Base-by-base conservation (phyloP, 2,329 filamentous ascomycete genomes). In the Aspergillus pseudotamarii region DNA sequence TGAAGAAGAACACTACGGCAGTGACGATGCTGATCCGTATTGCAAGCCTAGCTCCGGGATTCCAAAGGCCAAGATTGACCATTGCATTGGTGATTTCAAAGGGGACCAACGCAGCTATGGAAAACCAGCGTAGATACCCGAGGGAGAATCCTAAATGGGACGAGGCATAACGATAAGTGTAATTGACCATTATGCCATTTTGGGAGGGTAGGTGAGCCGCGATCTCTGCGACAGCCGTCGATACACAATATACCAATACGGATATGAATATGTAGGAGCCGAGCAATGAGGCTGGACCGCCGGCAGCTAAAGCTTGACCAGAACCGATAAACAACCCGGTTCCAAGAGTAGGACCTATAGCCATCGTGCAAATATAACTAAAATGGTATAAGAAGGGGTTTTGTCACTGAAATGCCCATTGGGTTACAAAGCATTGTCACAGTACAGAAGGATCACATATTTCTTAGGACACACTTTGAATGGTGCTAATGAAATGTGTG, bases 21-120 rank as follows among this genome's bases (percentile, higher is more conserved):
- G 89, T 82, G 58, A 88, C 76, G 62, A 88, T 82, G 9, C 82
- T 83, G 57, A 84, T 78, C 70, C 80, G 82, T 28, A 79, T 71
- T 8, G 76, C 77, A 30, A 81, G 72, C 11, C 74, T 74, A 30
- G 76, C 58, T 6, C 71, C 72, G 14, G 79, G 76, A 21, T 74
- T 70, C 88, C 88, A 91, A 69, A 86, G 86, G 63, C 86, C 78
- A 67, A 90, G 85, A 38, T 90, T 81, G 32, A 89, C 84, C 67
- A 86, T 84, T 32, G 87, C 86, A n/a, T 88, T 88, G 0, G 86
- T 86, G 63, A 90, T 88, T 74, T 91, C 88, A 64, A 85, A 84
- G 59, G 80, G 82, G 3, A 83, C 76, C 34, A 82, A 74, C 61
- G 83, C 77, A 4, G 80, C 76, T 50, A 78, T 67, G 1, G 78